A percentile compares a stretch with the other conserved stretches of the same genome.
These are phyloP conservation scores for Gymnopilus junonius DNA, from an alignment of 768 basidiomycete species.

Conservation along the genomic window DNA sequence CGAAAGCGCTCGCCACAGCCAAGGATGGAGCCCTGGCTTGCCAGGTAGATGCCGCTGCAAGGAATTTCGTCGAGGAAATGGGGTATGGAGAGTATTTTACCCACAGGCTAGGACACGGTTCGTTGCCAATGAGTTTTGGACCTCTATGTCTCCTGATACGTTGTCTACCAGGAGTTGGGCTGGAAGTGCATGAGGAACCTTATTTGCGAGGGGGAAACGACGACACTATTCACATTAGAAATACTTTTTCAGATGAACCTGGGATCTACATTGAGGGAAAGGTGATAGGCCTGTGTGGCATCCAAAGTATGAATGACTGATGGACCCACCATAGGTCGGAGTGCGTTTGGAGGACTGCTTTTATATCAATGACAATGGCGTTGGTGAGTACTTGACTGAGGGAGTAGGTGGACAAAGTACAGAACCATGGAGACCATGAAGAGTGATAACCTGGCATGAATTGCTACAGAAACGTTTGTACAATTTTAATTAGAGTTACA, in stretches of 20 bases:
- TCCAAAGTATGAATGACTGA: neutral
- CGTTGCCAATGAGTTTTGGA: slow-evolving; percentile 19
- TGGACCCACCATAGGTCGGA: slow-evolving; percentile 53
- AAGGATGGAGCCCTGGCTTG: slow-evolving; percentile 51
- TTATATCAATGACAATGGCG: slow-evolving; percentile 60
- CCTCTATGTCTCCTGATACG: neutral
- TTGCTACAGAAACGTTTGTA: slow-evolving; percentile 14
- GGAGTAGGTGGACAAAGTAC: slow-evolving; percentile 63
- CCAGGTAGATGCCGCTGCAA: slow-evolving; percentile 67
- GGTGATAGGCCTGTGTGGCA: slow-evolving; percentile 27
- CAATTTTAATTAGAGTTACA: slow-evolving; percentile 12
- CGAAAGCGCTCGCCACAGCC: slow-evolving; percentile 51
- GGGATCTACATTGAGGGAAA: slow-evolving; percentile 74
- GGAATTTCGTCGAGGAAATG: slow-evolving; percentile 44
- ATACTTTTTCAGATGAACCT: slow-evolving; percentile 85
- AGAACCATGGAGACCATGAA: slow-evolving; percentile 45
- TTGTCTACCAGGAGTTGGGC: slow-evolving; percentile 66
- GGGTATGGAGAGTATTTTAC: slow-evolving; percentile 70
- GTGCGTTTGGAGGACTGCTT: slow-evolving; percentile 87
- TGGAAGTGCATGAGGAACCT: slow-evolving; percentile 83
- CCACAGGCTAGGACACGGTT: slow-evolving; percentile 82
- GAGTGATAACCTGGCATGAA: neutral
- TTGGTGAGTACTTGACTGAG: slow-evolving; percentile 61
- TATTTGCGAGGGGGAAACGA: slow-evolving; percentile 76
- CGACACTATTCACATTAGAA: slow-evolving; percentile 60